phyloP scores from a whole-genome alignment of 176 grass and related monocot genomes.

The Saccharum officinarum region DNA sequence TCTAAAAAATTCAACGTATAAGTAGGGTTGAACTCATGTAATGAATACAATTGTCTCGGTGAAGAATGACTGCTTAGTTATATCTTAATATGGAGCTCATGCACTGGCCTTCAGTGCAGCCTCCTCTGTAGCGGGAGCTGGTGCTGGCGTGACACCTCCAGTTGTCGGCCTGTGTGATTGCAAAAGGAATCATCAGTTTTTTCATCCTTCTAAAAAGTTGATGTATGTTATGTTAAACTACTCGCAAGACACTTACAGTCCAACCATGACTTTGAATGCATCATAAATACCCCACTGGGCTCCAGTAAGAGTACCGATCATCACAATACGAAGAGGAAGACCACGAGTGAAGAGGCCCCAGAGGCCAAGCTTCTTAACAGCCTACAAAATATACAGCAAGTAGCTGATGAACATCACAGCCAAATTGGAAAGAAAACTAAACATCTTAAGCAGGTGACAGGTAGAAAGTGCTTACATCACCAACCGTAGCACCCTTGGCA shows the following conservation, averaged over 20 bases:
- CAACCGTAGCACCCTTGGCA: slow-evolving; percentile 70
- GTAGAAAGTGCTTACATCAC: slow-evolving; percentile 50
- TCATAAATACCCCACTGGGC: slow-evolving; percentile 78
- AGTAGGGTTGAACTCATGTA: slow-evolving; percentile 22
- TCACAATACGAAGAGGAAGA: slow-evolving; percentile 77
- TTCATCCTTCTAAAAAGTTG: neutral
- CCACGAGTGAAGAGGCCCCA: slow-evolving; percentile 65
- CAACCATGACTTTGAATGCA: slow-evolving; percentile 77
- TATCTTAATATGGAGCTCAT: slow-evolving; percentile 24
- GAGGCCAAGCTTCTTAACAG: slow-evolving; percentile 65
- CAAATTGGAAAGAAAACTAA: neutral
- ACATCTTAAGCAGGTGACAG: neutral
- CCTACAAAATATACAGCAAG: slow-evolving; percentile 30
- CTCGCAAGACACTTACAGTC: slow-evolving; percentile 53
- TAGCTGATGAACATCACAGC: neutral
- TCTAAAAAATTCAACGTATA: slow-evolving; percentile 32
- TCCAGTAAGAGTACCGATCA: slow-evolving; percentile 80
- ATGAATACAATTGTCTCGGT: slow-evolving; percentile 20
- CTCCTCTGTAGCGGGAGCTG: slow-evolving; percentile 15
- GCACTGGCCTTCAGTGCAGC: slow-evolving; percentile 21
- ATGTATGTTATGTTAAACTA: neutral
- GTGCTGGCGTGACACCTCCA: slow-evolving; percentile 49
- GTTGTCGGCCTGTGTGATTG: slow-evolving; percentile 58
- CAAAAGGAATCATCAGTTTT: slow-evolving; percentile 11
- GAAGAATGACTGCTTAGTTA: slow-evolving; percentile 28